Base-by-base conservation (phyloP, 208 protist genomes). In the Trypanosoma platydactyli region DNA sequence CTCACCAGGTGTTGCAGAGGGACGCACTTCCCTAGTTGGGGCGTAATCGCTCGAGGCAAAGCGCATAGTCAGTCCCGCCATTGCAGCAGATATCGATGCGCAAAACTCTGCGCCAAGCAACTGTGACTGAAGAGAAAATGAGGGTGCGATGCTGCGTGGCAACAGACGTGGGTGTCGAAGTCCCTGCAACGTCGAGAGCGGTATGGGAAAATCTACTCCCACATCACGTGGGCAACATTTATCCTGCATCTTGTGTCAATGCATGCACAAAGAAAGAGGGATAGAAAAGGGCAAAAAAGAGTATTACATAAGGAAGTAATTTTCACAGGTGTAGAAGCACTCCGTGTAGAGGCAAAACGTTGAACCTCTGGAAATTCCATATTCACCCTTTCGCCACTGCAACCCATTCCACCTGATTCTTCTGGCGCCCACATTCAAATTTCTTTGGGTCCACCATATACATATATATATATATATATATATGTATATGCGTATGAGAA, bases 71-170 rank as follows among this genome's bases (percentile, higher is more conserved):
- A 33, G 13, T 15, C 46, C 48, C 18, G 83, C 24, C 15, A 80
- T 68, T 1, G 64, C 24, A 13, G 77, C 68, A 3, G 89, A 94
- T 5, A 94, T 74, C 3, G 81, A 62, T 1, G 83, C 89, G 56
- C 86, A 94, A n/a, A 90, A 81, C 61, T 83, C 74, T 0, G 85
- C 82, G 11, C 81, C 85, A 15, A 88, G 49, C 13, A 89, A 56
- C 59, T 94, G 89, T 0, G 57, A 59, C 40, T 73, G 64, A 9
- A 83, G 73, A 1, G 64, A 68, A 3, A 83, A 58, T 25, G 11
- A 73, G 55, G 38, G 41, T 24, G 70, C 44, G 53, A 70, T 61
- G 33, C 70, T 68, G 35, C 70, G 70, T 24, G 70, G 54, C 15
- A 69, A 20, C 3, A 76, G 70, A 27, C 63, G 57, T 29, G 57